These are phyloP conservation scores for Fomitopsis betulina DNA, from an alignment of 1,284 basidiomycete genomes.

Conservation along the genomic window DNA sequence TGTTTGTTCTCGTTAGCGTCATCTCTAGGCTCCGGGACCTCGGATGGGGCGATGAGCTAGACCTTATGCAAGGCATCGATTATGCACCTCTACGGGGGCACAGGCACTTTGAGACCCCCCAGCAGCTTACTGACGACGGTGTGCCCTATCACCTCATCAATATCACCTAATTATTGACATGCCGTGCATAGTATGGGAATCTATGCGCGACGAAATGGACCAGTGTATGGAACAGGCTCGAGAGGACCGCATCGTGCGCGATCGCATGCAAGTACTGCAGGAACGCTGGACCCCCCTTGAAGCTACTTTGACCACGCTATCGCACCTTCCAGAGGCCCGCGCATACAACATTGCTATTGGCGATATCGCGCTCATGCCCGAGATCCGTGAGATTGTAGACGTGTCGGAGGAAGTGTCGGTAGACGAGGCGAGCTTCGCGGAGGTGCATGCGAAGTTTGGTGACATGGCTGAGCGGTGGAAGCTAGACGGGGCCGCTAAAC, in stretches of 20 bases:
- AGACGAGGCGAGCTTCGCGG: background rate
- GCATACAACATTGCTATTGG: background rate
- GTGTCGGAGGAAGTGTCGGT: background rate
- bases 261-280: background rate
- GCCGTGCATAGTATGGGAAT: background rate
- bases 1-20: background rate
- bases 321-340: background rate
- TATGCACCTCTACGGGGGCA: background rate
- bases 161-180: background rate
- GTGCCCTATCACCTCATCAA: background rate
- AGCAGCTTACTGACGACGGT: background rate
- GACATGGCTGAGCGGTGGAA: background rate
- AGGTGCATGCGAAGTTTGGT: background rate
- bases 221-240: background rate
- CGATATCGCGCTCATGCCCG: background rate
- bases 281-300: background rate
- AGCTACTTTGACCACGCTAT: background rate
- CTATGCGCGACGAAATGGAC: background rate
- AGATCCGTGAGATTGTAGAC: background rate
- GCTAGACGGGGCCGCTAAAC: background rate
- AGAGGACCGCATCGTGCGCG: background rate
- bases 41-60: background rate
- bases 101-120: background rate
- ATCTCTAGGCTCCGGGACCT: background rate
- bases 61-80: background rate